Base-by-base conservation (phyloP, 495 filamentous ascomycete species). In the Hypoxylon lienhwacheense region DNA sequence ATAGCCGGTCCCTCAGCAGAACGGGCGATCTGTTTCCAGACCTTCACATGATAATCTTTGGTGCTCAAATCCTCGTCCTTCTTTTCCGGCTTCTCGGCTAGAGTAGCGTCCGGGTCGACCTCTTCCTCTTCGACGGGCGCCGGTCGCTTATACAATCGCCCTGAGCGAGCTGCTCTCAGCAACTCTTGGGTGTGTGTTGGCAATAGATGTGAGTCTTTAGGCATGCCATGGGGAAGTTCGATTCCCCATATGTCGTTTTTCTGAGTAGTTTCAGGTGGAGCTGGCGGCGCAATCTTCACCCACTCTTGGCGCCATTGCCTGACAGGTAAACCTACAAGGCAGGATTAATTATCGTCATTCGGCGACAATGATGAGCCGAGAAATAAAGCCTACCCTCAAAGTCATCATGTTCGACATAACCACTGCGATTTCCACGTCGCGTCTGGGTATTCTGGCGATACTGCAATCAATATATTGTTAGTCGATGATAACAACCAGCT, bases 391-490 rank as follows among this genome's bases (percentile, higher is more conserved):
- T 44, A 70, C 70, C 91, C 70, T 97, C 92, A 55, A 96, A 93
- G 61, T 97, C 84, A 76, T 98, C 95, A 67, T 96, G 90, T 62
- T 97, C 93, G 34, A 87, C 82, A 65, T 87, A 85, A 45, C 78
- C 80, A 28, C 82, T 74, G 17, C 88, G 84, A 36, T 85, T 86
- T 63, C 88, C 81, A 45, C 85, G 85, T 56, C 87, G 84, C 53
- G 83, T 87, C 63, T 78, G 80, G 54, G 76, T 83, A 53, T 67
- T 67, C 35, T 47, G 61, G 11, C 61, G 65, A 24, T 63, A 67
- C 65, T 67, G 15, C 11, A 37, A 25, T 28, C 7, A 17, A 12
- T 21, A 45, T 21, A 37, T 11, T 42, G 32, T 53, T 36, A 63
- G 53, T 39, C 15, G 19, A 28, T 17, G 25, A 6, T 3, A 3